A percentile compares a stretch with the other conserved stretches of the same genome.
phyloP scores from a whole-genome alignment of 2,329 filamentous ascomycete genomes.

The Pochonia chlamydosporia region DNA sequence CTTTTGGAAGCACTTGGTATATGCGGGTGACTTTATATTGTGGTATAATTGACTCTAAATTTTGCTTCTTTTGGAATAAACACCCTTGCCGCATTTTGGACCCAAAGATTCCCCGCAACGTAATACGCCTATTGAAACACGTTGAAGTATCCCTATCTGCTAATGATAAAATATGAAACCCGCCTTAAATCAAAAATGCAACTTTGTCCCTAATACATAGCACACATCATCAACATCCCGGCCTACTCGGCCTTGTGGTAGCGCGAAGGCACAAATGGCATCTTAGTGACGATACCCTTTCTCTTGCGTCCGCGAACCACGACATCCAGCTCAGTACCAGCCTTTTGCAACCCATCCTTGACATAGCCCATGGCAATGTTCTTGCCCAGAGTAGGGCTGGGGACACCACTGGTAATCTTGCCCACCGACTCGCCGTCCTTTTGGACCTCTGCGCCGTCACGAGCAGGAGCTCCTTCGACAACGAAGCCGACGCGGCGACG shows the following conservation, averaged over 20 bases:
- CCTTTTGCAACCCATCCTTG: constrained; percentile 74
- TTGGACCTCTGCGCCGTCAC: constrained; percentile 81
- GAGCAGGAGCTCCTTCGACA: constrained; percentile 79
- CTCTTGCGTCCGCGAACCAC: constrained; percentile 71
- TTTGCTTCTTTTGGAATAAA: no score
- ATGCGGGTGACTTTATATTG: no score
- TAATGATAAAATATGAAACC: constrained; percentile 13
- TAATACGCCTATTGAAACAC: constrained; percentile 10
- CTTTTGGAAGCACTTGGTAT: no score
- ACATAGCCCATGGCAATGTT: constrained; percentile 98
- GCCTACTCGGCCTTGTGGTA: constrained; percentile 45
- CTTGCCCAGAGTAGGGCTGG: constrained; percentile 76
- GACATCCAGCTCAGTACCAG: constrained; percentile 74
- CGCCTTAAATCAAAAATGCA: not conserved
- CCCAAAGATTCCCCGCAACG: not conserved
- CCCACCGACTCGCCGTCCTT: constrained; percentile 64
- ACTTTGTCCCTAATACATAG: not conserved
- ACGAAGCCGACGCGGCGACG: constrained; percentile 75
- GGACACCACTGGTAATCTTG: constrained; percentile 80
- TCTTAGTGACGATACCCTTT: constrained; percentile 72
- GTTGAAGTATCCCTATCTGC: constrained; percentile 13
- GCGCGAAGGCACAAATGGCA: constrained; percentile 80
- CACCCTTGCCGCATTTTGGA: no score
- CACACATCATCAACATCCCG: no score
- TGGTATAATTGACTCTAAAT: no score